Conservation (phyloP, 1,284 basidiomycete genomes). For the Lignosus rhinocerotis region DNA sequence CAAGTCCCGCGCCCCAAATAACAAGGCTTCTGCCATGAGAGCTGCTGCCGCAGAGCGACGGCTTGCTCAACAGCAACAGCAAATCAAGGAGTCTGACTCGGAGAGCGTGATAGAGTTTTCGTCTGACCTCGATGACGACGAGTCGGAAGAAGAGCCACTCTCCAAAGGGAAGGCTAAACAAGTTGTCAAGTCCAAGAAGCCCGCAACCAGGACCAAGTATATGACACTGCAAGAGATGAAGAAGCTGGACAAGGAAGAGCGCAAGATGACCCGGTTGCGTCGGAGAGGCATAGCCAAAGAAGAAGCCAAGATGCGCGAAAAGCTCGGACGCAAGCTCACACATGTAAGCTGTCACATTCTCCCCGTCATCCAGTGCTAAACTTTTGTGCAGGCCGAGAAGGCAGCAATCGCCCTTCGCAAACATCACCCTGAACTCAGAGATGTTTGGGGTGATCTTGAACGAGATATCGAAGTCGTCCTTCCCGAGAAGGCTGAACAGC, state of each 20-base stretch:
- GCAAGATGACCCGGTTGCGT: slow-evolving; percentile 24
- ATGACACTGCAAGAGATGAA: slow-evolving; percentile 41
- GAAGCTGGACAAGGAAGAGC: slow-evolving; percentile 30
- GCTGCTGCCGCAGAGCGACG: slow-evolving; percentile 58
- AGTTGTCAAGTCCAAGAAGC: slow-evolving; percentile 34
- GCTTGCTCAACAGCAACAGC: slow-evolving; percentile 33
- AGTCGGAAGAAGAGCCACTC: slow-evolving; percentile 26
- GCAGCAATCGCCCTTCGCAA: slow-evolving; percentile 63
- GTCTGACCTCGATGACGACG: slow-evolving; percentile 16
- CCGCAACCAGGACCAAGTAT: slow-evolving; percentile 23
- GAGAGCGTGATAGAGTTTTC: slow-evolving; percentile 18
- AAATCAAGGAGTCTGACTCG: slow-evolving; percentile 35
- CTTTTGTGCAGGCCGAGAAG: slow-evolving; percentile 66
- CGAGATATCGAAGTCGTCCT: slow-evolving; percentile 60
- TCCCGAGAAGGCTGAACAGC: slow-evolving; percentile 79
- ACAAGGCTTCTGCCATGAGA: slow-evolving; percentile 44
- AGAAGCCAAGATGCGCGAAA: slow-evolving; percentile 13
- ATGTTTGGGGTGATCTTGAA: slow-evolving; percentile 89
- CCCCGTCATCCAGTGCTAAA: background rate
- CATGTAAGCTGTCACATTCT: slow-evolving; percentile 1
- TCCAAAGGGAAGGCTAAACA: slow-evolving; percentile 31
- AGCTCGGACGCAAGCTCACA: slow-evolving; percentile 17
- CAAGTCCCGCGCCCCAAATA: slow-evolving; percentile 29
- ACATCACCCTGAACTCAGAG: slow-evolving; percentile 75
- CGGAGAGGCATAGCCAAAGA: slow-evolving; percentile 28